Evolutionary conservation across 176 grass and related monocot species (phyloP).

Genomic region (Juncus inflexus): DNA sequence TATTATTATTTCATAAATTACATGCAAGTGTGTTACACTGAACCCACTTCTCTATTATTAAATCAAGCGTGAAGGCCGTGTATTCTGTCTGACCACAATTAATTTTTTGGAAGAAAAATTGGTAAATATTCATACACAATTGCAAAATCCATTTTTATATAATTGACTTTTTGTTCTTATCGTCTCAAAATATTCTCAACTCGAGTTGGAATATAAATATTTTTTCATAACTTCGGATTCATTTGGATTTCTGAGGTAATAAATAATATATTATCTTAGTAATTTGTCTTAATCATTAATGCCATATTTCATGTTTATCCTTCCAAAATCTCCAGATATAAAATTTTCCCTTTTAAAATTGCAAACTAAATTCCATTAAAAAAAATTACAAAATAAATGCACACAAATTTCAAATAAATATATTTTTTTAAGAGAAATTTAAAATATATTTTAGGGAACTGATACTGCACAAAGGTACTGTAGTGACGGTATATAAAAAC

Average conservation of each 20-base stretch:
- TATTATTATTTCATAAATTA: background rate
- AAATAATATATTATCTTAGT: too few relatives aligned
- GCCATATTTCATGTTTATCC: too few relatives aligned
- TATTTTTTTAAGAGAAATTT: too few relatives aligned
- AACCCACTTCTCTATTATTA: slow-evolving; percentile 7
- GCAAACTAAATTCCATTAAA: too few relatives aligned
- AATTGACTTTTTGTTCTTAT: background rate
- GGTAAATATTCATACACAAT: background rate
- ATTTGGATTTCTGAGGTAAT: background rate
- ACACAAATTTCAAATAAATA: too few relatives aligned
- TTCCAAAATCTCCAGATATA: too few relatives aligned
- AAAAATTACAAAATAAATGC: too few relatives aligned
- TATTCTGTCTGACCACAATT: slow-evolving; percentile 16
- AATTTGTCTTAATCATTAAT: too few relatives aligned
- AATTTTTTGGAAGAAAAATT: slow-evolving; percentile 1
- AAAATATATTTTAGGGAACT: too few relatives aligned
- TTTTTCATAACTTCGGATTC: slow-evolving; percentile 20
- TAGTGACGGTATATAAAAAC: too few relatives aligned
- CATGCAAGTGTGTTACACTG: slow-evolving; percentile 13
- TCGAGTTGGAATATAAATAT: slow-evolving; percentile 22
- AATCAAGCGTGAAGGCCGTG: slow-evolving; percentile 12
- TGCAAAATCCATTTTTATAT: slow-evolving; percentile 12
- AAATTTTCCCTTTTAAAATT: too few relatives aligned
- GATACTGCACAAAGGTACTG: too few relatives aligned
- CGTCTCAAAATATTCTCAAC: slow-evolving; percentile 17